Conservation (phyloP, 768 basidiomycete species). For the Gelatoporia subvermispora region DNA sequence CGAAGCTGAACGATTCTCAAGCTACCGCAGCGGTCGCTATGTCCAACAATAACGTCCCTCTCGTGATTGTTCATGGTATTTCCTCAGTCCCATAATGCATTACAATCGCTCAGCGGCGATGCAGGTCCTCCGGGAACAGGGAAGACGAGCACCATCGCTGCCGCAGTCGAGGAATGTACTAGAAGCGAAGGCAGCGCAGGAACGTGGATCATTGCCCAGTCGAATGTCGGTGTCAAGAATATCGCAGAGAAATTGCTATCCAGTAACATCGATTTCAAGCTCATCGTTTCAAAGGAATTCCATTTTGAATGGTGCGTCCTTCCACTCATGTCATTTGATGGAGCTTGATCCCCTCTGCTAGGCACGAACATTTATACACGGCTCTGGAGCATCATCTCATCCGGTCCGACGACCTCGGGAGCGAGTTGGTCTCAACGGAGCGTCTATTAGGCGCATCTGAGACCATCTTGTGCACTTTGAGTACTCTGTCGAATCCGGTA, state of each 20-base stretch:
- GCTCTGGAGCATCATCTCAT: slow-evolving; percentile 25
- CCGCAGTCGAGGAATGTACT: slow-evolving; percentile 35
- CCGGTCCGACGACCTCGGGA: slow-evolving; percentile 37
- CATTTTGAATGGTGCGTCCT: slow-evolving; percentile 22
- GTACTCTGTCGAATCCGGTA: slow-evolving; percentile 44
- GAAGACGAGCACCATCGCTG: slow-evolving; percentile 48
- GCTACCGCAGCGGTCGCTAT: slow-evolving; percentile 31
- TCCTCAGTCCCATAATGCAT: background rate
- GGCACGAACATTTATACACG: slow-evolving; percentile 49
- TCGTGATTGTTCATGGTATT: slow-evolving; percentile 38
- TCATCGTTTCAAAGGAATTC: slow-evolving; percentile 32
- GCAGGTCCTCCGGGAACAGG: slow-evolving; percentile 49
- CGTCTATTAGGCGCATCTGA: slow-evolving; percentile 24
- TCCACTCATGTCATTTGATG: background rate
- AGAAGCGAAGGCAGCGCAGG: slow-evolving; percentile 14
- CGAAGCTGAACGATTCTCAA: slow-evolving; percentile 35
- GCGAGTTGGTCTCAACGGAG: slow-evolving; percentile 17
- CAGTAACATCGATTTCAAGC: slow-evolving; percentile 53
- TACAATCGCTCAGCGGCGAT: background rate
- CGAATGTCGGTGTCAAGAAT: slow-evolving; percentile 82
- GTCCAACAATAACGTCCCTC: slow-evolving; percentile 21
- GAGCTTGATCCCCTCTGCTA: slow-evolving; percentile 5
- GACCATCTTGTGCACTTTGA: slow-evolving; percentile 44
- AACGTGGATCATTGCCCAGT: slow-evolving; percentile 74
- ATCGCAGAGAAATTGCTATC: slow-evolving; percentile 67